These are phyloP conservation scores for Hanseniaspora osmophila DNA, from an alignment of 805 yeast genomes.

Conservation along the genomic window DNA sequence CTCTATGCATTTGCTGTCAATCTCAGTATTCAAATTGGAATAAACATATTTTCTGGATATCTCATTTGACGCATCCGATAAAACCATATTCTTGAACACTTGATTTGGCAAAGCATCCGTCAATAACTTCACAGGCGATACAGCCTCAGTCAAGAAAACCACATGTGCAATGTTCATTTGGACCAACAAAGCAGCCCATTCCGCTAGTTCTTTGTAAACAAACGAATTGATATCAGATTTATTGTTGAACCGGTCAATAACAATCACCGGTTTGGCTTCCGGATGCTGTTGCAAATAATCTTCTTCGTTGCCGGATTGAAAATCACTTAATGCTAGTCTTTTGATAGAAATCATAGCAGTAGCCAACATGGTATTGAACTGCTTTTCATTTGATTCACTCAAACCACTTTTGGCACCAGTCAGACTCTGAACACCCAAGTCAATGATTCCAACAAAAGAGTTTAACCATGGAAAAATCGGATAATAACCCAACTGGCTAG, in stretches of 20 bases:
- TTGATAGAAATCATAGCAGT: slow-evolving; percentile 63
- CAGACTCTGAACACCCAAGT: slow-evolving; percentile 74
- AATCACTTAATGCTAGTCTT: slow-evolving; percentile 39
- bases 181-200: slow-evolving; percentile 75
- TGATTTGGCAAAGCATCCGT: slow-evolving; percentile 71
- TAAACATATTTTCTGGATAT: slow-evolving; percentile 61
- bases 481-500: slow-evolving; percentile 73
- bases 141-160: slow-evolving; percentile 72
- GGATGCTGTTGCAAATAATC: slow-evolving; percentile 78
- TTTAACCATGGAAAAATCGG: slow-evolving; percentile 92
- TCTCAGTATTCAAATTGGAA: slow-evolving; percentile 31
- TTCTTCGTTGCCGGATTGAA: slow-evolving; percentile 47
- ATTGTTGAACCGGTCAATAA: slow-evolving; percentile 57
- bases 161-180: slow-evolving; percentile 80
- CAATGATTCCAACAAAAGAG: slow-evolving; percentile 61
- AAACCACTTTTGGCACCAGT: slow-evolving; percentile 91
- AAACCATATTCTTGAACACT: slow-evolving; percentile 58
- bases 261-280: slow-evolving; percentile 71
- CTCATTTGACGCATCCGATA: slow-evolving; percentile 67
- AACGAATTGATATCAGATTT: slow-evolving; percentile 49
- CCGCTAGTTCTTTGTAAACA: slow-evolving; percentile 61
- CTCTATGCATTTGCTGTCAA: slow-evolving; percentile 29
- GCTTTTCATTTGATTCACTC: slow-evolving; percentile 69
- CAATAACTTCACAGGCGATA: slow-evolving; percentile 56
- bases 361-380: slow-evolving; percentile 65